Conservation (phyloP, 2,329 filamentous ascomycete genomes). For the Monosporascus sp. region DNA sequence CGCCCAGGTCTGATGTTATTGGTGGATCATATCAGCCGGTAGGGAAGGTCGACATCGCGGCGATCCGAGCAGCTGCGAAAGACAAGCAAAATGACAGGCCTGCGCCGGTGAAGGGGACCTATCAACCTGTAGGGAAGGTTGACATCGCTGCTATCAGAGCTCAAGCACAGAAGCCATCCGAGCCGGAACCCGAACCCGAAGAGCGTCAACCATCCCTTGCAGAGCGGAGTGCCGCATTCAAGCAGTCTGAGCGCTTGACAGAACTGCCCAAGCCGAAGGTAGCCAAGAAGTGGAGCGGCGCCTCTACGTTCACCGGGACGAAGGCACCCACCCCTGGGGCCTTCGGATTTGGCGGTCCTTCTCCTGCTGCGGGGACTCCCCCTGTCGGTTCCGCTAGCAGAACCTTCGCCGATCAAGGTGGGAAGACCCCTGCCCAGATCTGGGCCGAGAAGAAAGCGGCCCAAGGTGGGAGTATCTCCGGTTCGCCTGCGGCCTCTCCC, state of each 20-base stretch:
- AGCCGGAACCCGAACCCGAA: constrained; percentile 32
- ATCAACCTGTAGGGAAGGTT: constrained; percentile 92
- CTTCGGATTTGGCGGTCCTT: constrained; percentile 57
- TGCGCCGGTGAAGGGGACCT: constrained; percentile 80
- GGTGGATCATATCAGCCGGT: constrained; percentile 86
- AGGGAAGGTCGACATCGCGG: constrained; percentile 95
- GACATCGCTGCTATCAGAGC: constrained; percentile 93
- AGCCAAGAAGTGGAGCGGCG: constrained; percentile 76
- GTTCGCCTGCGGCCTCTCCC: constrained; percentile 47
- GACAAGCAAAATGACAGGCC: constrained; percentile 72
- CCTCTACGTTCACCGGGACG: constrained; percentile 73
- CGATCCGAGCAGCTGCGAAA: constrained; percentile 71
- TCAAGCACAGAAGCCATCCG: constrained; percentile 62
- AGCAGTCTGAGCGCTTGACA: constrained; percentile 72
- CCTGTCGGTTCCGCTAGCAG: constrained; percentile 78
- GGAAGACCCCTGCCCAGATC: constrained; percentile 92
- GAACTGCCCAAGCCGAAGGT: constrained; percentile 92
- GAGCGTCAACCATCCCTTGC: constrained; percentile 53
- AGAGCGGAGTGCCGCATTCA: constrained; percentile 73
- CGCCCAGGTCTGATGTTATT: constrained; percentile 56
- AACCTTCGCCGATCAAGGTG: constrained; percentile 89
- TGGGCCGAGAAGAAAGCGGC: constrained; percentile 97
- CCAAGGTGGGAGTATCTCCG: constrained; percentile 53
- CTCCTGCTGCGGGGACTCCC: constrained; percentile 46
- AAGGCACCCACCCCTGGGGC: constrained; percentile 77